These are phyloP conservation scores for Ophiostoma tasmaniense DNA, from an alignment of 2,329 filamentous ascomycete species.

Conservation along the genomic window DNA sequence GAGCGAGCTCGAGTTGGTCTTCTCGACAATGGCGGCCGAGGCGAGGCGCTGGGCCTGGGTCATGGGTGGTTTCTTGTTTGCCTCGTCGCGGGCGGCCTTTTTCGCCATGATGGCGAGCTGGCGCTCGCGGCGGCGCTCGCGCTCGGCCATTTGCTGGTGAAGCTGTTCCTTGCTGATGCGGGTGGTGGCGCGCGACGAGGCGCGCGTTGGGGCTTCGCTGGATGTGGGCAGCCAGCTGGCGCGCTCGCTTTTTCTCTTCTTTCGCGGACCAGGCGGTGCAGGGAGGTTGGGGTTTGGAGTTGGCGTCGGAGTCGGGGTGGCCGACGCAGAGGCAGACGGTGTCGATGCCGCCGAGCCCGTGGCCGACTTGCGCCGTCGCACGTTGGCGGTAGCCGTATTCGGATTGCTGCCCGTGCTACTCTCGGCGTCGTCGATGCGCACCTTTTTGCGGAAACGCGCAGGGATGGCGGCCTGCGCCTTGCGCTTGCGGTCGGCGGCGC, in stretches of 20 bases:
- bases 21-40: conserved; percentile 76
- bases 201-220: conserved; percentile 48
- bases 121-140: conserved; percentile 61
- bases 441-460: conserved; percentile 63
- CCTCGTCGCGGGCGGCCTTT: conserved; percentile 61
- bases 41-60: conserved; percentile 79
- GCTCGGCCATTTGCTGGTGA: conserved; percentile 64
- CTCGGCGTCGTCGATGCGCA: conserved; percentile 47
- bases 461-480: conserved; percentile 70
- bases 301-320: conserved; percentile 30
- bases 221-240: conserved; percentile 49
- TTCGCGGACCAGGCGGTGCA: conserved; percentile 35
- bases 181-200: conserved; percentile 50
- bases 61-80: conserved; percentile 68
- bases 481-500: conserved; percentile 62
- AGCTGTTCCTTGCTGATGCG: conserved; percentile 52
- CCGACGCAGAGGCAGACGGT: background rate
- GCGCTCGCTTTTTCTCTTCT: conserved; percentile 55
- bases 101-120: conserved; percentile 61
- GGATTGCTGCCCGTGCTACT: conserved; percentile 16
- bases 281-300: conserved; percentile 28
- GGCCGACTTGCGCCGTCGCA: conserved; percentile 27
- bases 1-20: conserved; percentile 78
- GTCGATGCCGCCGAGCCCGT: conserved; percentile 15
- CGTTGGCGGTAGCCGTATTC: background rate